phyloP scores from a whole-genome alignment of 257 asterid genomes.

The Solanum okadae region DNA sequence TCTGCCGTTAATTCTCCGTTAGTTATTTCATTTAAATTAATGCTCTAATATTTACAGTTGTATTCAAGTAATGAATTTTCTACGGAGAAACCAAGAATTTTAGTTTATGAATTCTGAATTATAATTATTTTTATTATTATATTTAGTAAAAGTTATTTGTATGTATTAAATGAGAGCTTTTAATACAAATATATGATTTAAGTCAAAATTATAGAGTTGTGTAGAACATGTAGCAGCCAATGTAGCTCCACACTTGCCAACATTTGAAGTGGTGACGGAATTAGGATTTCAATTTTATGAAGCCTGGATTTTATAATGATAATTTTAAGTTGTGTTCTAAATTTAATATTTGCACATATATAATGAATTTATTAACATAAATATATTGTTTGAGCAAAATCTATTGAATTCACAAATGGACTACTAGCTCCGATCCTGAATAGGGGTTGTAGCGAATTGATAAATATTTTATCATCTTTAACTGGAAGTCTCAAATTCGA shows the following conservation, averaged over 20 bases:
- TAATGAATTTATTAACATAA: not conserved
- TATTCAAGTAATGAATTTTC: not conserved
- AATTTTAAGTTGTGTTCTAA: not conserved
- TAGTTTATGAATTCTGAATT: not conserved
- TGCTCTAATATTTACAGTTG: not conserved
- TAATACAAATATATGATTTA: not conserved
- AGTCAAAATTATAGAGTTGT: not conserved
- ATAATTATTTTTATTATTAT: not conserved
- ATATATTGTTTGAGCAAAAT: not conserved
- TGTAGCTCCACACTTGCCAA: not conserved
- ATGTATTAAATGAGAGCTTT: not conserved
- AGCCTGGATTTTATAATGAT: not conserved
- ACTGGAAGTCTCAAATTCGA: not conserved
- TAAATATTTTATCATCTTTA: not conserved
- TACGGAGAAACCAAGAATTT: accelerated
- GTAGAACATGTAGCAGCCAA: not conserved
- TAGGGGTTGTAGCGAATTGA: not conserved
- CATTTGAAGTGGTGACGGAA: not conserved
- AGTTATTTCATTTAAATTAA: not conserved
- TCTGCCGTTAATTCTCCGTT: not conserved
- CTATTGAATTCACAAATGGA: not conserved
- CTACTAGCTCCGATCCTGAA: not conserved
- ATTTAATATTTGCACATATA: not conserved
- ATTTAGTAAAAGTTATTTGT: not conserved
- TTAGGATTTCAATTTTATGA: not conserved